Base-by-base conservation (phyloP, 352 stramenopile genomes). In the Pythium guiyangense region DNA sequence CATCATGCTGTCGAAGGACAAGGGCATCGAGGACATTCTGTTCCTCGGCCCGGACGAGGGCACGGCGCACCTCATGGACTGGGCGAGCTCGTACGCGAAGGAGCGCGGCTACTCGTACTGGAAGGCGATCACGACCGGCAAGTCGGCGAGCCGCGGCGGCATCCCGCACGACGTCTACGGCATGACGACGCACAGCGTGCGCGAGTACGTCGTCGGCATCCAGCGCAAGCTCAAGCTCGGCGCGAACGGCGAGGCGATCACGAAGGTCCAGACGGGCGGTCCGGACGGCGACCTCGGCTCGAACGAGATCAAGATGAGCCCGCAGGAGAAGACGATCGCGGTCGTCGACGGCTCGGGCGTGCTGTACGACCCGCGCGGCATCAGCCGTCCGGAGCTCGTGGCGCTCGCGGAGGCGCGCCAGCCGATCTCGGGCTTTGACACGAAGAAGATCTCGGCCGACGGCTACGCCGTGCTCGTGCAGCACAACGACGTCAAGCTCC, bases 111-210 rank as follows among this genome's bases (percentile, higher is more conserved):
- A 98, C 70, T 84, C 81, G 39, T 98, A 96, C 69, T 97, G 95
- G 59, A 90, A 92, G 54, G 94, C 96, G 29, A 98, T 99, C 73
- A 99, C 98, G 66, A 97, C 81, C 22, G 96, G 86, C 74, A 99
- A 99, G 77, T 96, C 97, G 22, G 75, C 74, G n/a, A 79, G 66
- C n/a, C 77, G 88, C 29, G 91, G 88, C 20, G 97, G 97, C 40
- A 99, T 99, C 67, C 98, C 98, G 49, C 97, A 99, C 81, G 98
- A 99, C 62, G 84, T 97, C 59, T 99, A 97, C 77, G 97, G 96
- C 52, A 97, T 99, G 50, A 99, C 97, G 10, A 97, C 79, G 22
- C 95, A 99, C 72, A 97, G 94, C 67, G 96, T 99, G 20, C 94
- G 95, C 54, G 94, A 99, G 31, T 99, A 98, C 69, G 82, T 98